phyloP scores from a whole-genome alignment of 768 basidiomycete species.

The Cyclocybe cylindracea region DNA sequence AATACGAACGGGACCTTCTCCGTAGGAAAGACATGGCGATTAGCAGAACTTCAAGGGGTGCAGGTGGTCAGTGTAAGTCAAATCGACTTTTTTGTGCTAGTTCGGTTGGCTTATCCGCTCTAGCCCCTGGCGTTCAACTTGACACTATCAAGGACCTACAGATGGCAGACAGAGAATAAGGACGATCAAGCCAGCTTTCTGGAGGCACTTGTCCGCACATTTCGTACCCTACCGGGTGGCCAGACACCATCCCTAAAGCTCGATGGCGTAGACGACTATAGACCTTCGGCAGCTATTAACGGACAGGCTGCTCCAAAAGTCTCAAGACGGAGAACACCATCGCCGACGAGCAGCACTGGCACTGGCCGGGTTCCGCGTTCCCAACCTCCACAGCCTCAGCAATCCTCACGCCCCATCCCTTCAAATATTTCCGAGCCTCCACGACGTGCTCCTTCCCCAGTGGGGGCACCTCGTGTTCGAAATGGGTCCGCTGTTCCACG shows the following conservation, averaged over 20 bases:
- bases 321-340: constrained; percentile 11
- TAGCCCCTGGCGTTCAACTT: constrained; percentile 75
- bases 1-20: constrained; percentile 95
- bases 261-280: constrained; percentile 51
- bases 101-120: constrained; percentile 1
- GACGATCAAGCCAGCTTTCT: constrained; percentile 77
- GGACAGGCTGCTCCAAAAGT: constrained; percentile 11
- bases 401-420: constrained; percentile 9
- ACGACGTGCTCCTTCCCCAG: constrained; percentile 15
- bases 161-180: constrained; percentile 81
- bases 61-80: constrained; percentile 72
- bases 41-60: constrained; percentile 78
- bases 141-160: constrained; percentile 86
- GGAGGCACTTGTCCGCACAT: constrained; percentile 62
- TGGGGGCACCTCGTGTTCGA: constrained; percentile 10
- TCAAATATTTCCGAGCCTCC: constrained; percentile 11
- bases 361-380: not conserved
- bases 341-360: constrained; percentile 8
- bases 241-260: constrained; percentile 48
- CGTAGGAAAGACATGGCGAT: constrained; percentile 94
- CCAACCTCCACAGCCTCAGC: not conserved
- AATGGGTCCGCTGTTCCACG: constrained; percentile 13
- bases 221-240: constrained; percentile 46
- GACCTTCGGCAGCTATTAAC: constrained; percentile 7
- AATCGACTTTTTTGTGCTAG: not conserved